Base-by-base conservation (phyloP, 441 rosid species). In the Pelargonium fulgidum region DNA sequence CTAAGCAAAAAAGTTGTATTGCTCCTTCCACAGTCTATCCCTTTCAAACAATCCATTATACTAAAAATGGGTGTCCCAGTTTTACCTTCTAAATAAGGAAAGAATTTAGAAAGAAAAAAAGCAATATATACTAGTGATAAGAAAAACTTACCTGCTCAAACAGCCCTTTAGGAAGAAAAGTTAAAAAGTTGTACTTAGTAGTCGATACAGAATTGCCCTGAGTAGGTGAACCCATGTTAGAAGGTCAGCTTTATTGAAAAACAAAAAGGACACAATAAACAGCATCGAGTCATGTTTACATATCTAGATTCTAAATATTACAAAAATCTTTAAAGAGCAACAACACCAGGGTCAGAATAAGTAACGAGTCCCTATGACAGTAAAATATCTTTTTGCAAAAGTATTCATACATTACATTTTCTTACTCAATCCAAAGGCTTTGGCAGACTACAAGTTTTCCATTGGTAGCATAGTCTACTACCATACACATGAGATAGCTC, bases 131-230 rank as follows among this genome's bases (percentile, higher is more conserved):
- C 9, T 22, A 19, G 10, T 20, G 33, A 59, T 59, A 59, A 8
- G 33, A 59, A 20, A 59, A 59, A 59, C n/a, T 77, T 85, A 93
- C 98, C 92, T 93, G 98, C 81, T 93, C 98, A 79, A 87, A 93
- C 82, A 95, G 76, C 73, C 99, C 99, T 80, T 95, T 95, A 1
- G 99, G 98, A 11, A 95, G 77, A 86, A 95, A 95, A 13, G 97
- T 89, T 24, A 95, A 69, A 83, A 95, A 83, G 81, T 89, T 95
- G 85, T 95, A 95, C 86, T 95, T 95, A 11, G 99, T 95, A 39
- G 99, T 95, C 16, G 99, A 87, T 77, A 92, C 78, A 36, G 97
- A 85, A 81, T 95, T 95, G 33, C 96, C 98, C 99, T 95, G 82
- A 63, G 76, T 62, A 82, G 63, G 58, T 70, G 66, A 72, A 62